Percentiles rank a stretch among this genome's conserved stretches.
Evolutionary conservation across 1,139 yeast species (phyloP).

Genomic region (Lodderomyces jiufengensis): DNA sequence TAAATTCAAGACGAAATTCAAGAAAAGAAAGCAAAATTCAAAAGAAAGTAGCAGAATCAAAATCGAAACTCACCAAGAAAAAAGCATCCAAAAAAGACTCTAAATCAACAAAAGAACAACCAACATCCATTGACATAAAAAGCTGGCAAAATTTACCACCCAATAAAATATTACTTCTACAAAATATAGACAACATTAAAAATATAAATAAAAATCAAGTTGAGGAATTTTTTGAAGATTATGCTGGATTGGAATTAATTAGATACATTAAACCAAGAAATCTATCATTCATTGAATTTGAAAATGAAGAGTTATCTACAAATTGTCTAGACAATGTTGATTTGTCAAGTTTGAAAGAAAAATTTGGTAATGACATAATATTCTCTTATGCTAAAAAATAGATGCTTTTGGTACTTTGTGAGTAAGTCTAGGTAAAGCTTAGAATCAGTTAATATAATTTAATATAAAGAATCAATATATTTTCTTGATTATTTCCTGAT

Average conservation of each 20-base stretch:
- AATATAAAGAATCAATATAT: too few species aligned
- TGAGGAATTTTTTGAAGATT: constrained; percentile 44
- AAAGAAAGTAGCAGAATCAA: constrained; percentile 7
- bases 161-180: constrained; percentile 65
- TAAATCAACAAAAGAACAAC: constrained; percentile 9
- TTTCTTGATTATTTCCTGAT: too few species aligned
- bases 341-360: constrained; percentile 8
- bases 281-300: constrained; percentile 81
- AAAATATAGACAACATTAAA: constrained; percentile 48
- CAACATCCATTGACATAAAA: constrained; percentile 12
- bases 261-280: constrained; percentile 64
- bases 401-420: too few species aligned
- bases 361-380: constrained; percentile 24
- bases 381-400: constrained; percentile 37
- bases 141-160: constrained; percentile 53
- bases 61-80: constrained; percentile 15
- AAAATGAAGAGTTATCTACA: constrained; percentile 37
- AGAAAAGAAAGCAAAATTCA: constrained; percentile 7
- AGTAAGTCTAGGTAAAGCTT: too few species aligned
- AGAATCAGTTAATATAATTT: too few species aligned
- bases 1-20: constrained; percentile 16
- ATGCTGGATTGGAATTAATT: constrained; percentile 59
- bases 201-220: constrained; percentile 19
- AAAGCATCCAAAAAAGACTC: constrained; percentile 20
- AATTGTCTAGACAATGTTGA: constrained; percentile 19